Conservation (phyloP, 176 grass and related monocot genomes). For the Aegilops longissima region DNA sequence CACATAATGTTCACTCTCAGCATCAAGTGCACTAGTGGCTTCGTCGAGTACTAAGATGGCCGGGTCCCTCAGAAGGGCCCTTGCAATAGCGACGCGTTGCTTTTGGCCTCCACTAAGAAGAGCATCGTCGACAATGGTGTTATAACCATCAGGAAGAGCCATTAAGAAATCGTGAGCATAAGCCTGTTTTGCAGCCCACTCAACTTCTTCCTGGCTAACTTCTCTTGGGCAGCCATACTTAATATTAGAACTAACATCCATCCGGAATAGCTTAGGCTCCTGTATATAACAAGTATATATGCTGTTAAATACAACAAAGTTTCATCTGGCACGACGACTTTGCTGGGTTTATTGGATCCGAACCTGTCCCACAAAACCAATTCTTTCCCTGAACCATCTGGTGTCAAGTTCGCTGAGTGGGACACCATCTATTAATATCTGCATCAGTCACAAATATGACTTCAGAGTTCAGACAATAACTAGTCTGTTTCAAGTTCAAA, state of each 20-base stretch:
- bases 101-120: conserved; percentile 99
- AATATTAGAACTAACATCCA: conserved; percentile 90
- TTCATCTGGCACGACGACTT: neutral
- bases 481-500: neutral
- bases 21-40: conserved; percentile 94
- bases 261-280: conserved; percentile 90
- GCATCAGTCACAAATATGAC: conserved; percentile 29
- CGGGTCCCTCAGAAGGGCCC: conserved; percentile 86
- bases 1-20: conserved; percentile 93
- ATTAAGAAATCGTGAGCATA: conserved; percentile 88
- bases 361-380: conserved; percentile 96
- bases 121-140: conserved; percentile 71
- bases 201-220: conserved; percentile 79
- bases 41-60: conserved; percentile 93
- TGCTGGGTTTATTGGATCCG: conserved; percentile 29
- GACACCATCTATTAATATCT: conserved; percentile 81
- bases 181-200: conserved; percentile 86
- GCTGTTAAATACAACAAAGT: conserved; percentile 5
- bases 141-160: conserved; percentile 75
- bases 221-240: conserved; percentile 85
- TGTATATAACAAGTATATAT: conserved; percentile 36
- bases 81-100: conserved; percentile 93
- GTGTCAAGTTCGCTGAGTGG: conserved; percentile 67
- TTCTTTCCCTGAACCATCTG: conserved; percentile 96
- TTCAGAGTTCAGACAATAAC: neutral